Evolutionary conservation across 148 eudicot species (phyloP), one percentile per base, ranked within the genome.

Genomic region (Polygonum aviculare): DNA sequence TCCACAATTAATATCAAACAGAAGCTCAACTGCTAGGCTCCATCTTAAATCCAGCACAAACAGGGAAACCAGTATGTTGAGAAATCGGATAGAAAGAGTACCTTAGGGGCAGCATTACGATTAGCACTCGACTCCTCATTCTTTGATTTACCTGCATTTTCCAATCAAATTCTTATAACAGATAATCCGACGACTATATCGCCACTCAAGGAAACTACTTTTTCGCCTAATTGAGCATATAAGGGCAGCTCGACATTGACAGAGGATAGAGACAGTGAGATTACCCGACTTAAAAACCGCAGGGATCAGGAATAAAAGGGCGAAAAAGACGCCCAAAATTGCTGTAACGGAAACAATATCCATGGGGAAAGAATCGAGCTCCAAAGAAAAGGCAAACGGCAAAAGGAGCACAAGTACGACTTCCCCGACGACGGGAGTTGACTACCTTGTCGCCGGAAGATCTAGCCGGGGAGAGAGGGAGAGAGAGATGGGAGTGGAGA

Each of bases 251-350:
- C 3, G 14, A 16, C 72, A 36, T 67, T 67, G 72, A 67, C 19
- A 16, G n/a, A 35, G 14, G 74, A 75, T 65, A 77, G 40, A 74
- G 41, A 54, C 38, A 50, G 31, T 26, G 1, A 26, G 47, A 19
- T 84, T 80, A 89, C 98, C 87, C 70, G 96, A 81, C 81, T 85
- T 88, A 19, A 81, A 72, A 16, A 84, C 74, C 72, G 81, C 74
- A 18, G 98, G 93, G 76, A 86, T 75, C 10, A 90, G 19, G 76
- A 89, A 75, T 5, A 93, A 49, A 73, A 85, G 40, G 10, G 83
- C 83, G 54, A 86, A 44, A 21, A 88, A 72, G 78, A 86, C 2
- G 44, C 88, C 87, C 76, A 90, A 59, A 10, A 85, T 51, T 52
- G 83, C 69, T 72, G 91, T 86, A 47, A 45, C 77, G 40, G 74